Evolutionary conservation across 2,329 filamentous ascomycete species (phyloP).

Genomic region (Aspergillus oerlinghausenensis): DNA sequence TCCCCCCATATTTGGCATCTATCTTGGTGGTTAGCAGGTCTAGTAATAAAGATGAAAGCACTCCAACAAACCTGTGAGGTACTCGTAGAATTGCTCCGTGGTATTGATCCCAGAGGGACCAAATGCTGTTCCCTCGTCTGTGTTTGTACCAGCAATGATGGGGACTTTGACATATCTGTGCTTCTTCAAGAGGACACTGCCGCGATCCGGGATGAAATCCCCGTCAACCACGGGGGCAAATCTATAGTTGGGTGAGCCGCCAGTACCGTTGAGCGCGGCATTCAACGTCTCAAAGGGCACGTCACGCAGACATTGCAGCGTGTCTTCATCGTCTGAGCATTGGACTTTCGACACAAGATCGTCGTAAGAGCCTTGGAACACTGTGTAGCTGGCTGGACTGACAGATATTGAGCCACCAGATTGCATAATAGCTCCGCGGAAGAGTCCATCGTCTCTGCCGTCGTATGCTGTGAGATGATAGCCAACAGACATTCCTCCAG

Average conservation of each 20-base stretch:
- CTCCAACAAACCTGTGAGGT: conserved; percentile 28
- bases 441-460: conserved; percentile 52
- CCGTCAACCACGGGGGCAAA: conserved; percentile 49
- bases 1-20: conserved; percentile 18
- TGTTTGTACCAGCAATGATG: conserved; percentile 60
- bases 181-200: conserved; percentile 50
- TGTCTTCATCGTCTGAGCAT: conserved; percentile 55
- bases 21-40: conserved; percentile 1
- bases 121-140: conserved; percentile 61
- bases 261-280: conserved; percentile 44
- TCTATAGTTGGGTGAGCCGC: conserved; percentile 31
- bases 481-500: conserved; percentile 49
- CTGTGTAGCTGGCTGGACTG: conserved; percentile 38
- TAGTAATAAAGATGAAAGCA: background rate
- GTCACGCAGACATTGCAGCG: conserved; percentile 61
- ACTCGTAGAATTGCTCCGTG: conserved; percentile 47
- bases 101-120: conserved; percentile 52
- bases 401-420: conserved; percentile 48
- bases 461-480: conserved; percentile 51
- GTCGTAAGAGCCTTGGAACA: conserved; percentile 53
- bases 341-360: conserved; percentile 55
- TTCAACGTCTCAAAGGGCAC: conserved; percentile 58
- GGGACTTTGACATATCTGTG: conserved; percentile 62
- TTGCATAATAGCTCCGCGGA: conserved; percentile 50
- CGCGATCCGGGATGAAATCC: conserved; percentile 51